Percentiles rank a stretch among this genome's conserved stretches.
Evolutionary conservation across 352 stramenopile genomes (phyloP).

Genomic region (Globisporangium takayamanum): DNA sequence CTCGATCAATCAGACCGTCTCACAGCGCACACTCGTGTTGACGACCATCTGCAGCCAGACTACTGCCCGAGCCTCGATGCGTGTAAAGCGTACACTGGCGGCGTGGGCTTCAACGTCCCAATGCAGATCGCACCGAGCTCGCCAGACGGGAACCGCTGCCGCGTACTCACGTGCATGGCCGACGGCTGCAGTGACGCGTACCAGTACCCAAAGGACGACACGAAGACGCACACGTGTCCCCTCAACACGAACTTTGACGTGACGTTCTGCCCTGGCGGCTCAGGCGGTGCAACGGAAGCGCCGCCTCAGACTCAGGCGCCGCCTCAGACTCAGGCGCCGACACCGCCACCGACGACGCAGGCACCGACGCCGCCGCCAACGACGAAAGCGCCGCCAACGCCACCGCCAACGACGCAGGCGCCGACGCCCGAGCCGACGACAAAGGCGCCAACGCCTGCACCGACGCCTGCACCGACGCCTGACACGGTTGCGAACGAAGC

Average conservation of each 20-base stretch:
- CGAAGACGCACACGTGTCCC: slow-evolving; percentile 57
- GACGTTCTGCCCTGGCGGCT: slow-evolving; percentile 38
- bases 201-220: slow-evolving; percentile 62
- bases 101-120: slow-evolving; percentile 57
- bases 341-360: slow-evolving; percentile 15
- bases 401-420: not conserved
- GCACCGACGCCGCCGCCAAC: slow-evolving; percentile 18
- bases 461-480: slow-evolving; percentile 6
- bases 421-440: slow-evolving; percentile 5
- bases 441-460: slow-evolving; percentile 13
- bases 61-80: slow-evolving; percentile 40
- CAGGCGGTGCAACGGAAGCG: slow-evolving; percentile 8
- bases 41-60: slow-evolving; percentile 18
- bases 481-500: slow-evolving; percentile 10
- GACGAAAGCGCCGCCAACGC: slow-evolving; percentile 5
- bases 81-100: slow-evolving; percentile 51
- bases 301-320: slow-evolving; percentile 8
- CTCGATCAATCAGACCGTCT: no score
- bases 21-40: no score
- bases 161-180: slow-evolving; percentile 40
- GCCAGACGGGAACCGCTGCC: slow-evolving; percentile 34
- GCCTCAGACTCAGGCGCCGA: slow-evolving; percentile 5
- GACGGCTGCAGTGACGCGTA: slow-evolving; percentile 60
- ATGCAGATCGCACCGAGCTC: slow-evolving; percentile 53
- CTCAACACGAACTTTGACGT: slow-evolving; percentile 49